phyloP scores from a whole-genome alignment of 2,329 filamentous ascomycete genomes.

The Escovopsis sp. region DNA sequence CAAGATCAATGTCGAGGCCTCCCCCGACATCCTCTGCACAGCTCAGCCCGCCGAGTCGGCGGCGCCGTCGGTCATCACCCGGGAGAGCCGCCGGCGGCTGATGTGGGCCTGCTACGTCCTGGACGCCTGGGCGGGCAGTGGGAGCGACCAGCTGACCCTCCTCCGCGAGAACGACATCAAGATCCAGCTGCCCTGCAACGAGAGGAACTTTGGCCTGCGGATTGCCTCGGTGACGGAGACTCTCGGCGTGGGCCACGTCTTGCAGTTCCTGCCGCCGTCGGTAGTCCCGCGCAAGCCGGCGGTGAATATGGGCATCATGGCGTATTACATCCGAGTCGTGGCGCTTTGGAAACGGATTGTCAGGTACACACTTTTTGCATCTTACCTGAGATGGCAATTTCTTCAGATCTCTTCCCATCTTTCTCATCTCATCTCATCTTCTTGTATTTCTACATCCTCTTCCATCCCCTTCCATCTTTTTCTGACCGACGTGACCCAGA shows the following conservation, averaged over 20 bases:
- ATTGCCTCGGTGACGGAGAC: slow-evolving; percentile 25
- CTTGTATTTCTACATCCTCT: too few species aligned
- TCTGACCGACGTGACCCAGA: slow-evolving; percentile 7
- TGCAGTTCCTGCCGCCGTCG: slow-evolving; percentile 24
- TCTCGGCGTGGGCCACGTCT: slow-evolving; percentile 23
- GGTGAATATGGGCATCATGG: slow-evolving; percentile 29
- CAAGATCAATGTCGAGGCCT: slow-evolving; percentile 23
- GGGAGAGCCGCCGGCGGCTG: slow-evolving; percentile 23
- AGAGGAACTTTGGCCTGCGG: slow-evolving; percentile 25
- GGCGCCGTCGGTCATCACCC: slow-evolving; percentile 20
- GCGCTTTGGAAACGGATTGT: slow-evolving; percentile 26
- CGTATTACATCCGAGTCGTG: slow-evolving; percentile 26
- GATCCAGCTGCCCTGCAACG: slow-evolving; percentile 25
- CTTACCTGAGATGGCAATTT: too few species aligned
- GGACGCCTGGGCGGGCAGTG: slow-evolving; percentile 25
- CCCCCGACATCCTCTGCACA: slow-evolving; percentile 22
- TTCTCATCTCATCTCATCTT: too few species aligned
- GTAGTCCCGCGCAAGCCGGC: slow-evolving; percentile 23
- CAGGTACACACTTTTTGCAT: too few species aligned
- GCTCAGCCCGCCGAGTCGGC: slow-evolving; percentile 12
- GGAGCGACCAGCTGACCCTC: slow-evolving; percentile 23
- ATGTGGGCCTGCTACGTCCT: slow-evolving; percentile 29
- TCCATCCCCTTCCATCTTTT: too few species aligned
- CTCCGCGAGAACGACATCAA: slow-evolving; percentile 25
- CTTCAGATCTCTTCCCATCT: too few species aligned